These are phyloP conservation scores for Scleromitrula shiraiana DNA, from an alignment of 2,329 filamentous ascomycete species.

Conservation along the genomic window DNA sequence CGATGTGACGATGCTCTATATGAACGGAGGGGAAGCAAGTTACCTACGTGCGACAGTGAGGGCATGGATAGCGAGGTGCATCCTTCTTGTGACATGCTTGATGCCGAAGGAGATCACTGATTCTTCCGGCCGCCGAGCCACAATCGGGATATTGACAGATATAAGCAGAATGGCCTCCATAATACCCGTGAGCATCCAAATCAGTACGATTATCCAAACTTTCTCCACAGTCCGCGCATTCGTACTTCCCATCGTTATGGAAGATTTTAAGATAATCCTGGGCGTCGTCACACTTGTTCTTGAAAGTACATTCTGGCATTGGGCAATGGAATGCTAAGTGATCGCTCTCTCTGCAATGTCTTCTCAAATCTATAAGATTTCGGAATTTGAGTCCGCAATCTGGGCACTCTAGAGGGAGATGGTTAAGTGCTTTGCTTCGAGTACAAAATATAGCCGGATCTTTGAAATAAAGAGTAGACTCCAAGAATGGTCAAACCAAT, in stretches of 20 bases:
- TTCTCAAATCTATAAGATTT: background rate
- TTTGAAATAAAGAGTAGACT: background rate
- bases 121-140: background rate
- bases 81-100: background rate
- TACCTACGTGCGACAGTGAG: slow-evolving; percentile 1
- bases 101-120: background rate
- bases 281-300: background rate
- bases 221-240: background rate
- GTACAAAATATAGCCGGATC: background rate
- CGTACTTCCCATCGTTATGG: fast-evolving
- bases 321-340: background rate
- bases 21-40: background rate
- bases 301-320: background rate
- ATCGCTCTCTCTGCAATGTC: background rate
- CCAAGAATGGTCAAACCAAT: no score
- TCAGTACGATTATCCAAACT: fast-evolving
- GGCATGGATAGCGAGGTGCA: slow-evolving; percentile 2
- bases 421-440: background rate
- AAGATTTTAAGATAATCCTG: fast-evolving
- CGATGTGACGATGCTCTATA: no score
- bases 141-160: background rate
- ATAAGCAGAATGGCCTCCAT: background rate
- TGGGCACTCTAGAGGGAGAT: background rate
- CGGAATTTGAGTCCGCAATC: background rate
- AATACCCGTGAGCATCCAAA: fast-evolving